These are phyloP conservation scores for Myrmaecium sp. DNA, from an alignment of 2,329 filamentous ascomycete genomes.

Conservation along the genomic window DNA sequence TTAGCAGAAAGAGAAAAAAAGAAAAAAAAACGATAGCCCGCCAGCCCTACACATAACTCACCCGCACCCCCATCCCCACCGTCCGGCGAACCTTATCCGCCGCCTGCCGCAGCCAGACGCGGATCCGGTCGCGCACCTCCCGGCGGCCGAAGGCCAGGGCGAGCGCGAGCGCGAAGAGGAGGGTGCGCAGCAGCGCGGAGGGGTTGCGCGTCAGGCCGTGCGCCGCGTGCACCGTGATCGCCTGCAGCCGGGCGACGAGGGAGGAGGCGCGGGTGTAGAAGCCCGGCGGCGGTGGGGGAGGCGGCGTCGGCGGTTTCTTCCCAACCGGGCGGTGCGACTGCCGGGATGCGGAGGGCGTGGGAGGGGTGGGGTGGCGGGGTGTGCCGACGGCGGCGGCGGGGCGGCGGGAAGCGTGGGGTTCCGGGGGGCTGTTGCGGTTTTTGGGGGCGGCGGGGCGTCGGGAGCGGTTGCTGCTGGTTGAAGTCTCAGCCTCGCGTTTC, in stretches of 20 bases:
- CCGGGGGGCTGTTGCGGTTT: background rate
- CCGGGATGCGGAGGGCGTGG: conserved; percentile 9
- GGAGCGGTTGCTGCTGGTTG: conserved; percentile 11
- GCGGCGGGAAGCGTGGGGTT: no score
- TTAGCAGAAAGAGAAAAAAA: background rate
- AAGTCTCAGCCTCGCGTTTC: conserved; percentile 21
- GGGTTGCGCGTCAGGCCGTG: conserved; percentile 37
- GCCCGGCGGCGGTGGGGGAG: conserved; percentile 17
- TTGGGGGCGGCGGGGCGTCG: conserved; percentile 2
- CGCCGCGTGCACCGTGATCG: conserved; percentile 32
- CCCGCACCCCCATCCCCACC: conserved; percentile 91
- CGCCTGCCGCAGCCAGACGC: conserved; percentile 47
- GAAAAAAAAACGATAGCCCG: background rate
- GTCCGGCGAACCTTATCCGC: conserved; percentile 76
- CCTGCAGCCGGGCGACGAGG: conserved; percentile 29
- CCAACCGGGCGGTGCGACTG: conserved; percentile 11
- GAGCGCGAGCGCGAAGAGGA: conserved; percentile 69
- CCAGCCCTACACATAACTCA: conserved; percentile 63
- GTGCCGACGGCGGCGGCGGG: conserved; percentile 7
- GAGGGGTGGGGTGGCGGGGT: conserved; percentile 14
- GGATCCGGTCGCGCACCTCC: conserved; percentile 58
- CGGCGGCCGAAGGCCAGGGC: conserved; percentile 58
- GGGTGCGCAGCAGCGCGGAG: conserved; percentile 38
- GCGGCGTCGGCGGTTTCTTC: conserved; percentile 17
- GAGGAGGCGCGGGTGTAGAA: conserved; percentile 26